phyloP scores from a whole-genome alignment of 306 rosid species.

The Vigna nakashimae region DNA sequence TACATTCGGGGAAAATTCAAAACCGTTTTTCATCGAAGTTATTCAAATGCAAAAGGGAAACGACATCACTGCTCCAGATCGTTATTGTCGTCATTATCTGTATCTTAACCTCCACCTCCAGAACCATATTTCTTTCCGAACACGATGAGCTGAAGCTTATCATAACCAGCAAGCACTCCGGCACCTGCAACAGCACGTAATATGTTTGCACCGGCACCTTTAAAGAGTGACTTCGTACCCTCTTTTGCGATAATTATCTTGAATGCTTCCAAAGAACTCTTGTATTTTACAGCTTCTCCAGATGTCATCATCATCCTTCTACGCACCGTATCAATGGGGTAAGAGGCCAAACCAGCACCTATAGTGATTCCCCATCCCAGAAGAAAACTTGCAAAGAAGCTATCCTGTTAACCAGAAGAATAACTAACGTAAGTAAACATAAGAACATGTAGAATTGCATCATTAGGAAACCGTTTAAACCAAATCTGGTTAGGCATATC shows the following conservation, averaged over 20 bases:
- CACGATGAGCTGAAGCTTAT: slow-evolving; percentile 69
- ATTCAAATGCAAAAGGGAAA: slow-evolving; percentile 46
- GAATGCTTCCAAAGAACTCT: slow-evolving; percentile 72
- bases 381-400: slow-evolving; percentile 73
- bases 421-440: slow-evolving; percentile 36
- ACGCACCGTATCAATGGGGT: slow-evolving; percentile 77
- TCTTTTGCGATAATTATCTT: slow-evolving; percentile 63
- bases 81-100: slow-evolving; percentile 35
- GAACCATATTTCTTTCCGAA: slow-evolving; percentile 86
- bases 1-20: slow-evolving; percentile 24
- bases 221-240: slow-evolving; percentile 81
- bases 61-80: slow-evolving; percentile 28
- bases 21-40: slow-evolving; percentile 40
- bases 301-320: slow-evolving; percentile 95
- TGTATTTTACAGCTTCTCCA: slow-evolving; percentile 85
- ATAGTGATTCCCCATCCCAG: slow-evolving; percentile 85
- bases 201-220: slow-evolving; percentile 87
- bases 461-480: neutral
- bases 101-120: slow-evolving; percentile 76
- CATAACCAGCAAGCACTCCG: slow-evolving; percentile 80
- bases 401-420: slow-evolving; percentile 61
- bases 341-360: slow-evolving; percentile 84
- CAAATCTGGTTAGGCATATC: slow-evolving; percentile 9
- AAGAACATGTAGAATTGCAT: neutral
- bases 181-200: slow-evolving; percentile 88